A percentile compares a stretch with the other conserved stretches of the same genome.
Evolutionary conservation across 306 rosid genomes (phyloP).

Genomic region (Lathyrus tuberosus): DNA sequence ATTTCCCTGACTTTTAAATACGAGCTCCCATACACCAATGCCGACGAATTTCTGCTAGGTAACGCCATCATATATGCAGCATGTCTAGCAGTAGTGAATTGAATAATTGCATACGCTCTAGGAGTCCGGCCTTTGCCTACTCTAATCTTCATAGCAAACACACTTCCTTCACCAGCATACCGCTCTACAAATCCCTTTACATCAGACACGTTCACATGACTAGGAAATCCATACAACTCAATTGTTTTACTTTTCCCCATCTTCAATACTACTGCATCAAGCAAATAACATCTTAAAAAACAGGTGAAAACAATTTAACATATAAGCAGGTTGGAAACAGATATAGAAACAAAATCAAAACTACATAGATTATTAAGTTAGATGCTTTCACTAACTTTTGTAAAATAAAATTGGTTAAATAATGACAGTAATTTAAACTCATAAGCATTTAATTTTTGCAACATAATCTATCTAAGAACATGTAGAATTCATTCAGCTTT

Average conservation of each 20-base stretch:
- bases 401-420: too few species aligned
- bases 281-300: too few species aligned
- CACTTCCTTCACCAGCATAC: conserved; percentile 58
- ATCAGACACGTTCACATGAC: conserved; percentile 4
- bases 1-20: conserved; percentile 48
- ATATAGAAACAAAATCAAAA: too few species aligned
- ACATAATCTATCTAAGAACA: too few species aligned
- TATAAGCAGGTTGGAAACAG: too few species aligned
- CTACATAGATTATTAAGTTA: too few species aligned
- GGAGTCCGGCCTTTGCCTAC: conserved; percentile 30
- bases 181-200: conserved; percentile 55
- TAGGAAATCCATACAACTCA: conserved; percentile 69
- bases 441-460: too few species aligned
- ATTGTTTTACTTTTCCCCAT: conserved; percentile 47
- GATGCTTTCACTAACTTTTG: too few species aligned
- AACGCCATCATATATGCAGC: conserved; percentile 45
- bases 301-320: too few species aligned
- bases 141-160: conserved; percentile 60
- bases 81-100: conserved; percentile 43
- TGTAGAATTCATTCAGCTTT: too few species aligned
- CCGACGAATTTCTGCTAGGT: not conserved
- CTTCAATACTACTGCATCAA: not conserved
- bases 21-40: conserved; percentile 39
- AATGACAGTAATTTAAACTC: too few species aligned
- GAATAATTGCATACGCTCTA: conserved; percentile 65